Evolutionary conservation across 2,329 filamentous ascomycete species (phyloP), one percentile per base, ranked within the genome.

Genomic region (Metarhizium album): DNA sequence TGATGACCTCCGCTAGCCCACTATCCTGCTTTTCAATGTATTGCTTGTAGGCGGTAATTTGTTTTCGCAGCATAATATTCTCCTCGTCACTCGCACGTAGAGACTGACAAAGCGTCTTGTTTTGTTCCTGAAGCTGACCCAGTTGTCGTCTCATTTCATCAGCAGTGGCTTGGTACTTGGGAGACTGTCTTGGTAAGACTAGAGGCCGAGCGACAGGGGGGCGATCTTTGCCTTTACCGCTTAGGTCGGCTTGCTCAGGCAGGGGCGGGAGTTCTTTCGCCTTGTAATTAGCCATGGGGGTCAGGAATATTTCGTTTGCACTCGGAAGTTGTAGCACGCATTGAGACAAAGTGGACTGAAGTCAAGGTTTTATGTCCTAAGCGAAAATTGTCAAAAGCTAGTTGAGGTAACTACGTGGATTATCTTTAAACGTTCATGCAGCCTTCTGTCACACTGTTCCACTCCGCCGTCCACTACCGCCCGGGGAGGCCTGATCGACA

Each of bases 51-150:
- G 14, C 27, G 27, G 46, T 24, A 4, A 48, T 31, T 29, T 48
- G 20, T 18, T 40, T 22, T 29, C 38, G 23, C 11, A 49, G 48
- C 29, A 13, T 20, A 4, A 46, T 48, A 18, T 47, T 51, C 42
- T 53, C 23, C 22, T 51, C 45, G 22, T 54, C 20, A 4, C 31
- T 27, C 29, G 49, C 29, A 29, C n/a, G 11, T n/a, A 54, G 24
- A 2, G 27, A 27, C 43, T 45, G 24, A 6, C 48, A 29, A 4
- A 54, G 47, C 18, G 33, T 24, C 2, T 33, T 24, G 9, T 50
- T 54, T 45, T 53, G 29, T 16, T 46, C 11, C 42, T 50, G 24
- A 22, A 52, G 50, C n/a, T 45, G 40, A 20, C 16, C 23, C 24
- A 23, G 18, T 22, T 42, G 46, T 29, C 23, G 46, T 24, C 37